A percentile compares a stretch with the other conserved stretches of the same genome.
Conservation (phyloP, 352 stramenopile genomes). For the Phytophthora sojae region DNA sequence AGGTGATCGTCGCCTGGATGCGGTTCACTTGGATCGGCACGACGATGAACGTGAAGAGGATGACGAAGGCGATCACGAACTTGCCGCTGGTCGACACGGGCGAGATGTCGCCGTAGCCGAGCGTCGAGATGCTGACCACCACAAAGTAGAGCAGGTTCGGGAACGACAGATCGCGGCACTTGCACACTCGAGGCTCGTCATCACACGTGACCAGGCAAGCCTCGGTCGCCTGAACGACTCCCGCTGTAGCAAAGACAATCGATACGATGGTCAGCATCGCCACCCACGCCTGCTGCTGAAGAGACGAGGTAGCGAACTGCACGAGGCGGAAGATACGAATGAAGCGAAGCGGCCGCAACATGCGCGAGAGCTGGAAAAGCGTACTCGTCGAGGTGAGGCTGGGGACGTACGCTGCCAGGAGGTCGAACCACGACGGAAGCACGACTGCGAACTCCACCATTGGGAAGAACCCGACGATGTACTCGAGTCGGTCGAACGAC, state of each 20-base stretch:
- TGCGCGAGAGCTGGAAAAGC: constrained; percentile 34
- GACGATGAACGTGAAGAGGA: constrained; percentile 85
- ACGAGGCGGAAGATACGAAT: constrained; percentile 78
- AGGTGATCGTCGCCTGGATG: constrained; percentile 79
- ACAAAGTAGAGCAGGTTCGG: constrained; percentile 86
- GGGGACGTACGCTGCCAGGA: constrained; percentile 22
- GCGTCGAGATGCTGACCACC: constrained; percentile 86
- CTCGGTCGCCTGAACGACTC: constrained; percentile 76
- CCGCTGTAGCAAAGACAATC: constrained; percentile 77
- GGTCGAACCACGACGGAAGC: constrained; percentile 65
- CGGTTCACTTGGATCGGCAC: constrained; percentile 83
- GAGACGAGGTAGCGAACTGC: constrained; percentile 75
- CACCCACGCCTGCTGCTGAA: constrained; percentile 72
- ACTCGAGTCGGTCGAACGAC: constrained; percentile 69
- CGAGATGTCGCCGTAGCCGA: constrained; percentile 85
- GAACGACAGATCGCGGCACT: constrained; percentile 71
- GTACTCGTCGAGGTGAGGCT: constrained; percentile 28
- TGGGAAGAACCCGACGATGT: constrained; percentile 54
- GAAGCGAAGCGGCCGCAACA: constrained; percentile 70
- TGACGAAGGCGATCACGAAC: constrained; percentile 82
- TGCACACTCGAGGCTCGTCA: constrained; percentile 34
- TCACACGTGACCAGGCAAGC: constrained; percentile 48
- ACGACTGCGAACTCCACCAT: constrained; percentile 70
- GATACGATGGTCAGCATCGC: constrained; percentile 72
- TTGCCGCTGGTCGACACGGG: constrained; percentile 70